Evolutionary conservation across 768 basidiomycete species (phyloP).

Genomic region (Lactifluus hygrophoroides): DNA sequence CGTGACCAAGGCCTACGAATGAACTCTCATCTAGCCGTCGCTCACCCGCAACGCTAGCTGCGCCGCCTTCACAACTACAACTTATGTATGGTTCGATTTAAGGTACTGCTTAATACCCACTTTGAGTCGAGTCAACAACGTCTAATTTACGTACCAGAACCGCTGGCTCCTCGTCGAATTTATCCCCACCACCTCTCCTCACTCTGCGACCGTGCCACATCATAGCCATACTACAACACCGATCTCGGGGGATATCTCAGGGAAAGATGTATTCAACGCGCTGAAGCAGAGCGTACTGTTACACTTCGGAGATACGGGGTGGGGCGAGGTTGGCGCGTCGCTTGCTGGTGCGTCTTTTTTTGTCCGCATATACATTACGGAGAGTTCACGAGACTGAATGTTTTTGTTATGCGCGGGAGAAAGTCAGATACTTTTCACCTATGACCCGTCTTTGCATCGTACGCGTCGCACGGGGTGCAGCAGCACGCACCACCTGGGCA

Average conservation of each 20-base stretch:
- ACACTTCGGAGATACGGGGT: slow-evolving; percentile 80
- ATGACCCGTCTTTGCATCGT: slow-evolving; percentile 78
- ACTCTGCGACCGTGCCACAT: slow-evolving; percentile 74
- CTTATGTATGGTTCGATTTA: slow-evolving; percentile 11
- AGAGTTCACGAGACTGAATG: background rate
- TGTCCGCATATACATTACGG: background rate
- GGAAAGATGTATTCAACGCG: slow-evolving; percentile 60
- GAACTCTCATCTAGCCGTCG: no score
- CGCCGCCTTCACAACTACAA: no score
- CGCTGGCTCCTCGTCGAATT: slow-evolving; percentile 87
- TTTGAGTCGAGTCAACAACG: background rate
- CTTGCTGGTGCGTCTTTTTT: slow-evolving; percentile 46
- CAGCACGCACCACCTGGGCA: slow-evolving; percentile 73
- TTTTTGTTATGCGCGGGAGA: background rate
- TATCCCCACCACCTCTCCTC: slow-evolving; percentile 44
- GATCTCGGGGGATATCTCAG: slow-evolving; percentile 51
- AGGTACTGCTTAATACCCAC: background rate
- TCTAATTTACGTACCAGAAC: slow-evolving; percentile 44
- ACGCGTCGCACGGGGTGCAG: slow-evolving; percentile 67
- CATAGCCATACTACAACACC: slow-evolving; percentile 36
- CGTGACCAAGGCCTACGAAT: no score
- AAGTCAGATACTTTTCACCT: slow-evolving; percentile 87
- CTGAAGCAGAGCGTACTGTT: slow-evolving; percentile 57
- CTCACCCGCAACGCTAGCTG: no score
- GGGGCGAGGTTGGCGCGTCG: slow-evolving; percentile 70